phyloP scores from a whole-genome alignment of 139 green algal species.

The Desmodesmus armatus region DNA sequence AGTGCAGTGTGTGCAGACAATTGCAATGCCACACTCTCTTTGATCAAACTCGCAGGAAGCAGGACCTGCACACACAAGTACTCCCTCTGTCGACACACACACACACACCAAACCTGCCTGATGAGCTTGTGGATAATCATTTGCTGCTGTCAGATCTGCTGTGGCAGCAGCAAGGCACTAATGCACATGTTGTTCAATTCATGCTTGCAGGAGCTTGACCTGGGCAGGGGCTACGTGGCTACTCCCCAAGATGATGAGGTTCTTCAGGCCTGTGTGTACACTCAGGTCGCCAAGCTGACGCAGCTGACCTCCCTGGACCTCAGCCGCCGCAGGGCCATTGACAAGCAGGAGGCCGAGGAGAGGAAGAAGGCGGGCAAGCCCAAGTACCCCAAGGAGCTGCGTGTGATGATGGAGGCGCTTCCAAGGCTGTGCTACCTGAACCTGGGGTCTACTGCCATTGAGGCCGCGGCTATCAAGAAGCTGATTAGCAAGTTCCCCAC shows the following conservation, averaged over 20 bases:
- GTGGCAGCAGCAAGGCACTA: not conserved
- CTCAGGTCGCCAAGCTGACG: slow-evolving; percentile 1
- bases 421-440: too few species aligned
- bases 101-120: not conserved
- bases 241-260: not conserved
- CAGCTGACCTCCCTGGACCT: slow-evolving; percentile 43
- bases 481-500: too few species aligned
- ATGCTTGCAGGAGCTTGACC: slow-evolving; percentile 24
- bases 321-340: too few species aligned
- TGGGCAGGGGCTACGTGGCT: slow-evolving; percentile 8
- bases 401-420: too few species aligned
- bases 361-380: too few species aligned
- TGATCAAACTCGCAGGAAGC: too few species aligned
- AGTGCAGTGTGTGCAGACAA: too few species aligned
- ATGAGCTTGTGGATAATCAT: not conserved
- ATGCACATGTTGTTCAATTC: not conserved
- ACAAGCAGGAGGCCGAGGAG: too few species aligned
- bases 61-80: not conserved
- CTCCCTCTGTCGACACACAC: not conserved
- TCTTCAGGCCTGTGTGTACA: not conserved
- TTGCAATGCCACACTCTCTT: not conserved
- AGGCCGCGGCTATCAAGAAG: too few species aligned
- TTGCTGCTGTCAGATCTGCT: not conserved
- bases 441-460: too few species aligned
- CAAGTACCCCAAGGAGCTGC: too few species aligned